phyloP scores from a whole-genome alignment of 768 basidiomycete genomes.

The Termitomyces sp. region DNA sequence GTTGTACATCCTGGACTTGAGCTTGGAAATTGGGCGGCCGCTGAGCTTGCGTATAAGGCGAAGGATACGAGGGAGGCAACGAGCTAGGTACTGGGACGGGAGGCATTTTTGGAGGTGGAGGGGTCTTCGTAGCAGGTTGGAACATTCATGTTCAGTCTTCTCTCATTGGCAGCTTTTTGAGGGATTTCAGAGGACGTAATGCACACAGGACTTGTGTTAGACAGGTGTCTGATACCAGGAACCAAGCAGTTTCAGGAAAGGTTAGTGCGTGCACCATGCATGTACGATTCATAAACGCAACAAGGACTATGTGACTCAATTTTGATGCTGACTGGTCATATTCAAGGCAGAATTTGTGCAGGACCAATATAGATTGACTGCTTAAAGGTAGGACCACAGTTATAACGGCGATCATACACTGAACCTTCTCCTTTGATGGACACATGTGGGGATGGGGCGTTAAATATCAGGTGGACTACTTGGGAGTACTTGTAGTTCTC shows the following conservation, averaged over 20 bases:
- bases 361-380: not conserved
- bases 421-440: not conserved
- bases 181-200: too few relatives aligned
- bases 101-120: not conserved
- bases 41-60: too few relatives aligned
- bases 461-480: not conserved
- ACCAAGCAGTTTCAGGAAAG: not conserved
- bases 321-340: not conserved
- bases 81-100: not conserved
- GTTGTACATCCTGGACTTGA: not conserved
- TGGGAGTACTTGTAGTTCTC: not conserved
- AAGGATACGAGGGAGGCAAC: slow-evolving; percentile 1
- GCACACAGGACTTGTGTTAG: not conserved
- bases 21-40: not conserved
- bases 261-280: too few relatives aligned
- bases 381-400: not conserved
- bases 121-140: slow-evolving; percentile 2
- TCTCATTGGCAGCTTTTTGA: not conserved
- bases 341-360: not conserved
- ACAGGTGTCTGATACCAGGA: not conserved
- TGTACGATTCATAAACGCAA: not conserved
- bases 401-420: not conserved
- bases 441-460: not conserved
- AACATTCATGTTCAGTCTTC: not conserved
- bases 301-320: too few relatives aligned